Percentiles rank a stretch among this genome's conserved stretches.
These are phyloP conservation scores for Cryptosporidium meleagridis DNA, from an alignment of 169 alveolate species.

Conservation along the genomic window DNA sequence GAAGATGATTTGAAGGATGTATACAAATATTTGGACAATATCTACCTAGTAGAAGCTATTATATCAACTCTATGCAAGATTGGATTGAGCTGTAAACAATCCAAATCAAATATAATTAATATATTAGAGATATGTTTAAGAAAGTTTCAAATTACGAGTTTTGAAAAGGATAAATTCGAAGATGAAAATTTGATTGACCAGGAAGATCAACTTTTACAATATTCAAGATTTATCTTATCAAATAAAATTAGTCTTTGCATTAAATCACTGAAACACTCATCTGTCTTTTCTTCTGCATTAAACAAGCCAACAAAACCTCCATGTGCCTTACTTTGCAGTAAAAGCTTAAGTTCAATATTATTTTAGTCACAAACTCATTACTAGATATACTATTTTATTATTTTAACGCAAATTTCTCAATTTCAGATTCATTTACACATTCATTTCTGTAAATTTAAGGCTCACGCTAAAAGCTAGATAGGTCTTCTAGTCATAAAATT, in stretches of 20 bases:
- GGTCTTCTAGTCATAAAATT: too few relatives aligned
- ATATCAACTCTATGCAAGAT: constrained; percentile 32
- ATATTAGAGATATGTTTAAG: background rate
- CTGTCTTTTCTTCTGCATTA: constrained; percentile 24
- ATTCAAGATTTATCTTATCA: constrained; percentile 11
- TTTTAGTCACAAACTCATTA: background rate
- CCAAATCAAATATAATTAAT: background rate
- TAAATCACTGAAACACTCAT: background rate
- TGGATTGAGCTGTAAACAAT: constrained; percentile 23
- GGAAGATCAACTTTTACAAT: background rate
- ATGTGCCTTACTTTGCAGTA: background rate
- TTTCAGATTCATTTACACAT: too few relatives aligned
- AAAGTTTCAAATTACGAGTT: background rate
- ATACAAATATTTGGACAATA: constrained; percentile 20
- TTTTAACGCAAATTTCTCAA: too few relatives aligned
- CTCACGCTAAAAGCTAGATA: too few relatives aligned
- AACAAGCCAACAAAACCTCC: background rate
- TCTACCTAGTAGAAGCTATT: constrained; percentile 9
- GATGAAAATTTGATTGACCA: background rate
- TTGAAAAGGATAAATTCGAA: background rate
- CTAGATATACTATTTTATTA: background rate
- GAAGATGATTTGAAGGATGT: background rate
- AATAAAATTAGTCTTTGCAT: constrained; percentile 1
- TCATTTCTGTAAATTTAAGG: too few relatives aligned
- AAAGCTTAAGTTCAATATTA: background rate